These are phyloP conservation scores for Daldinia sp. DNA, from an alignment of 2,329 filamentous ascomycete species.

Conservation along the genomic window DNA sequence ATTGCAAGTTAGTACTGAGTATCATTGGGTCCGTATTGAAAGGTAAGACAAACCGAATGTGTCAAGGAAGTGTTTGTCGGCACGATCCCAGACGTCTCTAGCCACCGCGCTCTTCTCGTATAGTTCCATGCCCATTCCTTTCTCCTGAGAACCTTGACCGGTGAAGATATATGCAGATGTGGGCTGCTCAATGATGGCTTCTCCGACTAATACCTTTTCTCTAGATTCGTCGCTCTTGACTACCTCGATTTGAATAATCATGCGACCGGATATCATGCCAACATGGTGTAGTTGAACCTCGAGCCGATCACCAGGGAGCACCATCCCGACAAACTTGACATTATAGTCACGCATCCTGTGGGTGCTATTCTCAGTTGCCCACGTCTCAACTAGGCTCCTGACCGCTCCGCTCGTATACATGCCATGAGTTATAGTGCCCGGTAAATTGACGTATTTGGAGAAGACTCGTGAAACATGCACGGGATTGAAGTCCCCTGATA, in stretches of 20 bases:
- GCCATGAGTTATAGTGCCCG: conserved; percentile 52
- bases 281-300: conserved; percentile 44
- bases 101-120: conserved; percentile 47
- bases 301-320: conserved; percentile 47
- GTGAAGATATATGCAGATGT: conserved; percentile 51
- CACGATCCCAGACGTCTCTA: conserved; percentile 48
- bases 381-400: conserved; percentile 41
- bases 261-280: conserved; percentile 47
- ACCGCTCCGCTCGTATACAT: conserved; percentile 50
- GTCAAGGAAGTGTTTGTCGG: conserved; percentile 47
- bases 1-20: conserved; percentile 3
- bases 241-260: conserved; percentile 47
- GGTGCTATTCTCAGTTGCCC: conserved; percentile 35
- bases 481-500: conserved; percentile 52
- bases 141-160: conserved; percentile 52
- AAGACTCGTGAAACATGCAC: conserved; percentile 51
- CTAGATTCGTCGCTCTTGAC: conserved; percentile 41
- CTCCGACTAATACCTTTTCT: conserved; percentile 44
- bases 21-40: not conserved
- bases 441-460: conserved; percentile 47
- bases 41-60: conserved; percentile 42
- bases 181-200: conserved; percentile 42
- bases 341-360: conserved; percentile 41
- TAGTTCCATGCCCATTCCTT: conserved; percentile 54
- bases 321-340: conserved; percentile 49